These are phyloP conservation scores for Epichloe amarillans DNA, from an alignment of 2,329 filamentous ascomycete genomes.

Conservation along the genomic window DNA sequence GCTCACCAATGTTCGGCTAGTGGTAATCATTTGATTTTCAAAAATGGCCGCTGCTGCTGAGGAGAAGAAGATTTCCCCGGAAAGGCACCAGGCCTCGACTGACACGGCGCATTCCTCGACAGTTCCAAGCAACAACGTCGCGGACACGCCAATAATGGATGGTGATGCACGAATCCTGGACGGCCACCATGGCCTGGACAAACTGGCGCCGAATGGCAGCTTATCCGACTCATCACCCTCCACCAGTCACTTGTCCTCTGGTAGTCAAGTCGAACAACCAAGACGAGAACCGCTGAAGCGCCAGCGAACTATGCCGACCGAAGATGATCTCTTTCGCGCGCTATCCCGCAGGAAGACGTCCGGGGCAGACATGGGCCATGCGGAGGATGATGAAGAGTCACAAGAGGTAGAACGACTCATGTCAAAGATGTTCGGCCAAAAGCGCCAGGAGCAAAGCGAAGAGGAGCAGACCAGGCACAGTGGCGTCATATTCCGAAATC, in stretches of 20 bases:
- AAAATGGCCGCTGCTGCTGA: not conserved
- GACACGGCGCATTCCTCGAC: not conserved
- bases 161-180: not conserved
- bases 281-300: constrained; percentile 10
- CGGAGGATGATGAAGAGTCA: constrained; percentile 28
- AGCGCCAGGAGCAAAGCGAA: constrained; percentile 50
- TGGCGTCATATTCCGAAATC: constrained; percentile 55
- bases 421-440: constrained; percentile 57
- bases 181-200: not conserved
- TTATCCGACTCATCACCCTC: not conserved
- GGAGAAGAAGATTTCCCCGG: not conserved
- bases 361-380: constrained; percentile 12
- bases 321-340: constrained; percentile 38
- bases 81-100: not conserved
- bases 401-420: constrained; percentile 48
- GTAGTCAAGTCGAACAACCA: not conserved
- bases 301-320: constrained; percentile 20
- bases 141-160: not conserved
- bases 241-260: not conserved
- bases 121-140: not conserved
- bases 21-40: not conserved
- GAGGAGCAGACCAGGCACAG: constrained; percentile 57
- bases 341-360: constrained; percentile 35
- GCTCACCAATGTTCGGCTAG: no score
- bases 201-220: not conserved